phyloP scores from a whole-genome alignment of 305 asterid genomes.

The Fraxinus ornus region DNA sequence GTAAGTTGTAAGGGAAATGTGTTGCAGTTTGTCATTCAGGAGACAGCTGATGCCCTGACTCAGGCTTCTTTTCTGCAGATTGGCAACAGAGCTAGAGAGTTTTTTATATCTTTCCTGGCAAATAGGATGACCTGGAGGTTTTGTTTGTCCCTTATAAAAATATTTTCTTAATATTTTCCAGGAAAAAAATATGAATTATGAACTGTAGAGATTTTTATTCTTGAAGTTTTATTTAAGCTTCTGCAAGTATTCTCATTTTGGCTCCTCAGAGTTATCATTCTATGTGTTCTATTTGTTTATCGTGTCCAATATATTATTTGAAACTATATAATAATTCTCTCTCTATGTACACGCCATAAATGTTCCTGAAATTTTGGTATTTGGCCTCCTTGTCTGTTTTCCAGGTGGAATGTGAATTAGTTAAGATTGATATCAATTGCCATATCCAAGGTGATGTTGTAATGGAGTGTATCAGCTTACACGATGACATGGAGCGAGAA shows the following conservation, averaged over 20 bases:
- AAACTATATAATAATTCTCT: background rate
- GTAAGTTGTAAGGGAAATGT: background rate
- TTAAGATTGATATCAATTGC: conserved; percentile 85
- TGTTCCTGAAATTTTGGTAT: conserved; percentile 9
- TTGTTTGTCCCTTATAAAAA: background rate
- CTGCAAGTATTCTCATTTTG: background rate
- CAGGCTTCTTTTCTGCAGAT: background rate
- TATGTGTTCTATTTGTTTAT: background rate
- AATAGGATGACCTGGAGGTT: background rate
- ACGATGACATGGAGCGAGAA: conserved; percentile 77
- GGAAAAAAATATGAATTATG: background rate
- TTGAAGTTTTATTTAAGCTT: background rate
- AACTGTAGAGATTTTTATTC: background rate
- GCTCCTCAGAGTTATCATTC: background rate
- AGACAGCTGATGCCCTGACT: background rate
- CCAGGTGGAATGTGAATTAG: conserved; percentile 84
- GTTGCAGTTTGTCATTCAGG: background rate
- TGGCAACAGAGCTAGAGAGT: background rate
- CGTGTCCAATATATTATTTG: background rate
- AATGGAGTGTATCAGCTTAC: conserved; percentile 79
- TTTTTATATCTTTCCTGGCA: background rate
- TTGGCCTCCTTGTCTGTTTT: conserved; percentile 29
- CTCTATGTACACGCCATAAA: background rate
- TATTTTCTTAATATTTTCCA: background rate
- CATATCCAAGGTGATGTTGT: conserved; percentile 93